Percentiles rank a stretch among this genome's conserved stretches.
Evolutionary conservation across 352 stramenopile genomes (phyloP).

Genomic region (Globisporangium viniferum): DNA sequence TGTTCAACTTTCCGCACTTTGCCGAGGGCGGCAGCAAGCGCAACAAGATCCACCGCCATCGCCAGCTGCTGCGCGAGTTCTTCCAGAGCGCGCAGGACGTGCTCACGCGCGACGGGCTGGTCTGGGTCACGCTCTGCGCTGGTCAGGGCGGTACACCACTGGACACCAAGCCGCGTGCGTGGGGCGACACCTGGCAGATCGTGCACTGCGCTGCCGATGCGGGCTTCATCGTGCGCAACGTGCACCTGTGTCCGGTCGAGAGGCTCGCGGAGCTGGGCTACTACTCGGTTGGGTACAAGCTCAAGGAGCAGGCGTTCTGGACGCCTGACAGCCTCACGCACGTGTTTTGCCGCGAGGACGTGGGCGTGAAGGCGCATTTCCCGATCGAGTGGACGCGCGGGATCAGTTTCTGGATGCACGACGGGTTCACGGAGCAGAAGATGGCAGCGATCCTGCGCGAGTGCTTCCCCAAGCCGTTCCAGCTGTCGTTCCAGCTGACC

Average conservation of each 20-base stretch:
- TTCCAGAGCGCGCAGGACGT: constrained; percentile 63
- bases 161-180: constrained; percentile 52
- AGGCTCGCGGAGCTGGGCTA: constrained; percentile 62
- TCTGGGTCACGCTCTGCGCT: constrained; percentile 81
- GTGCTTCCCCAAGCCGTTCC: constrained; percentile 46
- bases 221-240: constrained; percentile 51
- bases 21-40: constrained; percentile 67
- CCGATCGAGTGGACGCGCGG: constrained; percentile 62
- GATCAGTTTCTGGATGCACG: constrained; percentile 75
- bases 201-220: constrained; percentile 57
- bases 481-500: constrained; percentile 32
- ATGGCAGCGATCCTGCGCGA: constrained; percentile 34
- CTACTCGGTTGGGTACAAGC: constrained; percentile 77
- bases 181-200: constrained; percentile 82
- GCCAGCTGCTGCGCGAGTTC: constrained; percentile 73
- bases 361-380: constrained; percentile 38
- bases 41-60: constrained; percentile 85
- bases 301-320: constrained; percentile 72
- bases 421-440: constrained; percentile 56
- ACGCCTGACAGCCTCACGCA: constrained; percentile 62
- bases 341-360: constrained; percentile 56
- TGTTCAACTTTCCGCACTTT: constrained; percentile 89
- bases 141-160: constrained; percentile 77
- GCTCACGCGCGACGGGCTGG: constrained; percentile 47
- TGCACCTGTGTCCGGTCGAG: constrained; percentile 64